Percentiles rank a stretch among this genome's conserved stretches.
Conservation (phyloP, 2,329 filamentous ascomycete species). For the Xylaria sp. region DNA sequence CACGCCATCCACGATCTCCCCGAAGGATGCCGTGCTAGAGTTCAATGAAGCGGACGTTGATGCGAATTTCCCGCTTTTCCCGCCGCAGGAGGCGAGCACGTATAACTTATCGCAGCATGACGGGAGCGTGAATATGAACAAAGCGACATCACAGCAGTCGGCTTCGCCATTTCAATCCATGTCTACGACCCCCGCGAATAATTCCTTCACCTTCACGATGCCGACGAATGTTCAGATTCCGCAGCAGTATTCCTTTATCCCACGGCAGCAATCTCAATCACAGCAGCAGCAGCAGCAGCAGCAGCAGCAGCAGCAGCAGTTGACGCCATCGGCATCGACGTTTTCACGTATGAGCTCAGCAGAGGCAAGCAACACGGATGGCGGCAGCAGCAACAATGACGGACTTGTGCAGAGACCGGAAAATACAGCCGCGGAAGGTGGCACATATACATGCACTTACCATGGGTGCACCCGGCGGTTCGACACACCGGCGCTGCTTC, state of each 20-base stretch:
- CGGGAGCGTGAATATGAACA: conserved; percentile 38
- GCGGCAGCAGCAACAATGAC: conserved; percentile 51
- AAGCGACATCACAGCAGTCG: conserved; percentile 43
- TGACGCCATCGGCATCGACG: conserved; percentile 55
- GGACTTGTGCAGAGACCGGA: conserved; percentile 62
- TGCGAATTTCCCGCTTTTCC: conserved; percentile 77
- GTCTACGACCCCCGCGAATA: conserved; percentile 45
- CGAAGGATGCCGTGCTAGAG: conserved; percentile 89
- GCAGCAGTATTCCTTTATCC: conserved; percentile 50
- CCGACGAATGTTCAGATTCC: conserved; percentile 51
- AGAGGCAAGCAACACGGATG: conserved; percentile 53
- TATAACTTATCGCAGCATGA: conserved; percentile 52
- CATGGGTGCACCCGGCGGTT: conserved; percentile 91
- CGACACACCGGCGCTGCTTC: conserved; percentile 83
- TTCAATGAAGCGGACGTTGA: conserved; percentile 81
- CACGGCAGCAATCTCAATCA: conserved; percentile 49
- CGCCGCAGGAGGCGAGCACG: conserved; percentile 61
- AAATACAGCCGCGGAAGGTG: conserved; percentile 76
- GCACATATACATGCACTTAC: conserved; percentile 96
- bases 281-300: conserved; percentile 50
- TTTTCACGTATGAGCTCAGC: conserved; percentile 56
- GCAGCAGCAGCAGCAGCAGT: conserved; percentile 40
- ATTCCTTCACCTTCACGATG: conserved; percentile 51
- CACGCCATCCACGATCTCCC: conserved; percentile 87
- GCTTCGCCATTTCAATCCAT: conserved; percentile 44